Conservation (phyloP, 108 stramenopile genomes). For the Skeletonema marinoi region DNA sequence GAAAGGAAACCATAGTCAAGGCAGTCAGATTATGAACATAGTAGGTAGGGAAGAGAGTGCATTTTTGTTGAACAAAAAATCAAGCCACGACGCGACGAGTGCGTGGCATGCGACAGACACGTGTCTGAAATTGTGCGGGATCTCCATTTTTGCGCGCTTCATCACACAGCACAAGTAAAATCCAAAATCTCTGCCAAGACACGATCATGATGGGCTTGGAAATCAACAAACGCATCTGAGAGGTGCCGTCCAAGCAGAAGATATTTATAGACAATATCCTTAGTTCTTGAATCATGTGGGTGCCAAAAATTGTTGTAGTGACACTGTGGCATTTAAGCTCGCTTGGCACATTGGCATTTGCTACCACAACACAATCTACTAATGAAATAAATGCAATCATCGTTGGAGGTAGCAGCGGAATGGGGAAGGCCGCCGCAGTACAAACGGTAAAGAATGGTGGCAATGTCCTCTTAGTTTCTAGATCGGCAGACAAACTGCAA, state of each 20-base stretch:
- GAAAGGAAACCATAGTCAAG: slow-evolving; percentile 21
- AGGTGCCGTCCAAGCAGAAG: too few species aligned
- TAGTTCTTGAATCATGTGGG: not conserved
- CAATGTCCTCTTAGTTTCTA: slow-evolving; percentile 44
- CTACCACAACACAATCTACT: not conserved
- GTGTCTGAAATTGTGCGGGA: not conserved
- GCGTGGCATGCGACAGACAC: not conserved
- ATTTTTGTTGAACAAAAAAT: too few species aligned
- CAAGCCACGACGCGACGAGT: too few species aligned
- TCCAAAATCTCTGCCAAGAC: too few species aligned
- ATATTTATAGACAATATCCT: too few species aligned
- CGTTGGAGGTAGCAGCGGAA: slow-evolving; percentile 63
- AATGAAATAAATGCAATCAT: slow-evolving; percentile 28
- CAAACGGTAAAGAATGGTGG: slow-evolving; percentile 49
- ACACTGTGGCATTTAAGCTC: not conserved
- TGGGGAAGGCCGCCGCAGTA: slow-evolving; percentile 70
- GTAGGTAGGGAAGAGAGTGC: too few species aligned
- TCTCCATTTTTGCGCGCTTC: too few species aligned
- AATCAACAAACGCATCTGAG: too few species aligned
- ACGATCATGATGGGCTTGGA: too few species aligned
- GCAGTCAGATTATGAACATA: too few species aligned
- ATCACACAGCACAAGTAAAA: too few species aligned
- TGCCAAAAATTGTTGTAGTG: not conserved
- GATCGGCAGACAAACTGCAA: slow-evolving; percentile 51
- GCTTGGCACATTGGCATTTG: not conserved